Evolutionary conservation across 2,329 filamentous ascomycete species (phyloP), one percentile per base, ranked within the genome.

Genomic region (Neonectria magnoliae): DNA sequence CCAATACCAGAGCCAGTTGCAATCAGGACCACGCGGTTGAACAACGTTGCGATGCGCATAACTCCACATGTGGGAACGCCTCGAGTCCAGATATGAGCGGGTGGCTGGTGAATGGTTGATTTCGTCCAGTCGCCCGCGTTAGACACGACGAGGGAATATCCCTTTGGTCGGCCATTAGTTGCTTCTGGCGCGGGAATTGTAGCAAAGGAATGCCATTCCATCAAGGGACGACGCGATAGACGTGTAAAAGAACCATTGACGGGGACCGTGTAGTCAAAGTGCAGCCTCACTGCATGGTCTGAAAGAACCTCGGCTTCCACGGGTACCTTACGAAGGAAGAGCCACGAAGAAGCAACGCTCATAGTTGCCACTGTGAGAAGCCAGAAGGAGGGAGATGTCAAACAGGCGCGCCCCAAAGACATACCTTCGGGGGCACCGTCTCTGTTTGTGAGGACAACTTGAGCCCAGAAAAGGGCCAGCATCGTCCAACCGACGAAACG

Each of bases 141-240:
- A 44, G 90, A 92, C 31, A 93, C 84, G 47, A 93, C 80, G 27
- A 91, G 82, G 0, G 90, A 92, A 78, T 90, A 93, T 7, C 87
- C 89, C 11, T 71, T 64, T 55, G 68, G 55, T 50, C 73, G 14
- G 58, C 66, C 57, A 66, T 69, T 50, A 54, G 64, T 29, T 20
- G 74, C 57, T 57, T 80, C 76, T 1, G 86, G 83, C 64, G 88
- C 85, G 1, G 91, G 89, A 64, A 94, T 91, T 1, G 90, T 90
- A 52, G 91, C 92, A 73, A 94, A 94, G 1, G 89, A 87, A 77
- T 94, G 92, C 84, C 90, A 93, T 78, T 94, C 91, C 13, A 84
- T 80, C 16, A 93, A 81, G 0, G 91, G 91, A 5, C 83, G 81
- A 55, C 85, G 83, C 2, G 90, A 86, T 4, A 93, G 78, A 31